Base-by-base conservation (phyloP, 495 filamentous ascomycete genomes). In the Talaromyces borbonicus region DNA sequence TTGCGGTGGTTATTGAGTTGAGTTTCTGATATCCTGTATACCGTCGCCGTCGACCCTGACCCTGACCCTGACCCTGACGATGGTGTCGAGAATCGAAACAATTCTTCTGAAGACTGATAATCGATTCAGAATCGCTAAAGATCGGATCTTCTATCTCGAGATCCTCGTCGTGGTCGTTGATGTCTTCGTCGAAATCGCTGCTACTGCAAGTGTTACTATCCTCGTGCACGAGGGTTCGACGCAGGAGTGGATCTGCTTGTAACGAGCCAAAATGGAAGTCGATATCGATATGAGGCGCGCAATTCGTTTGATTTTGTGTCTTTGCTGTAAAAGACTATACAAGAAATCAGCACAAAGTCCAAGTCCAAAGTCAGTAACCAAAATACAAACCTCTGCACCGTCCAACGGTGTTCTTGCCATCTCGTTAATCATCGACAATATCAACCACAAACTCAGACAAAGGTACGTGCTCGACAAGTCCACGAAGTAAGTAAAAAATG, bases 231-330 rank as follows among this genome's bases (percentile, higher is more conserved):
- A 62, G 59, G 5, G 51, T 43, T 35, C 48, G 49, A 27, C 58
- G 53, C 8, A 62, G 48, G 25, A 59, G 53, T 31, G 40, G 55
- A 38, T 53, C 45, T 27, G 59, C 49, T 27, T 58, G 48, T 5
- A 47, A 11, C 15, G 47, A 33, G 30, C 51, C 48, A 33, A 49
- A 22, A 29, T 49, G 49, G 38, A 45, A 31, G 19, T 42, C 38
- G 41, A 46, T 40, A 29, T 50, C 43, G 23, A 52, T 29, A 12
- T 32, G 42, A 15, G 42, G 48, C 26, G 48, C 19, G 22, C 39
- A 35, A 35, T 25, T n/a, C n/a, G n/a, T n/a, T n/a, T n/a, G n/a
- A n/a, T n/a, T n/a, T n/a, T n/a, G n/a, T n/a, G n/a, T n/a, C n/a
- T n/a, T n/a, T n/a, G n/a, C n/a, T n/a, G n/a, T n/a, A n/a, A n/a